These are phyloP conservation scores for Psilocybe azurescens DNA, from an alignment of 768 basidiomycete genomes.

Conservation along the genomic window DNA sequence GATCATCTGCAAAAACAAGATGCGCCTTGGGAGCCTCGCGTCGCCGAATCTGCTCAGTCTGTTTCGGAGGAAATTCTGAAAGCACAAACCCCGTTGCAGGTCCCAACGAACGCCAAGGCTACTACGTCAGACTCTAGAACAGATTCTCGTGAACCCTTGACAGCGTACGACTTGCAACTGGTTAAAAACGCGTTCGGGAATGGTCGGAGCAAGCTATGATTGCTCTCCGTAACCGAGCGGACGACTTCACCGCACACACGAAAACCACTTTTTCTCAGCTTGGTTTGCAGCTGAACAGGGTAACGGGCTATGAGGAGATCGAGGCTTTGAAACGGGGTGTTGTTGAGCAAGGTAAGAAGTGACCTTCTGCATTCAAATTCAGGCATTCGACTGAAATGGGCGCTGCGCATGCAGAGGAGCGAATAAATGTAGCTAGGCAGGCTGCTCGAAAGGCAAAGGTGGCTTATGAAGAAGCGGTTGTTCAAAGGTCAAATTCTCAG, in stretches of 20 bases:
- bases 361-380: background rate
- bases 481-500: slow-evolving; percentile 82
- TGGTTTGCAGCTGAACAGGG: slow-evolving; percentile 80
- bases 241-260: slow-evolving; percentile 61
- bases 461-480: slow-evolving; percentile 80
- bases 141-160: slow-evolving; percentile 20
- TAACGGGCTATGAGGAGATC: slow-evolving; percentile 92
- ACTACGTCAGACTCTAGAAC: slow-evolving; percentile 1
- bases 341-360: slow-evolving; percentile 74
- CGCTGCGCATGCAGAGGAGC: slow-evolving; percentile 58
- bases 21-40: background rate
- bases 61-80: background rate
- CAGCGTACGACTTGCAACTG: slow-evolving; percentile 38
- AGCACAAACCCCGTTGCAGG: slow-evolving; percentile 2
- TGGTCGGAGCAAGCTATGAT: slow-evolving; percentile 55
- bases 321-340: slow-evolving; percentile 81
- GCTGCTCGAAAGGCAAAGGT: slow-evolving; percentile 76
- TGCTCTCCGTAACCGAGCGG: slow-evolving; percentile 56
- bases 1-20: slow-evolving; percentile 11
- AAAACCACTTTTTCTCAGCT: slow-evolving; percentile 71
- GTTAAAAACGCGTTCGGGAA: slow-evolving; percentile 47
- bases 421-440: slow-evolving; percentile 68
- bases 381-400: background rate
- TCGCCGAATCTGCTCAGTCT: background rate
- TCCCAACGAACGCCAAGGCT: background rate